Conservation (phyloP, 2,329 filamentous ascomycete genomes). For the Fusarium hainanense region DNA sequence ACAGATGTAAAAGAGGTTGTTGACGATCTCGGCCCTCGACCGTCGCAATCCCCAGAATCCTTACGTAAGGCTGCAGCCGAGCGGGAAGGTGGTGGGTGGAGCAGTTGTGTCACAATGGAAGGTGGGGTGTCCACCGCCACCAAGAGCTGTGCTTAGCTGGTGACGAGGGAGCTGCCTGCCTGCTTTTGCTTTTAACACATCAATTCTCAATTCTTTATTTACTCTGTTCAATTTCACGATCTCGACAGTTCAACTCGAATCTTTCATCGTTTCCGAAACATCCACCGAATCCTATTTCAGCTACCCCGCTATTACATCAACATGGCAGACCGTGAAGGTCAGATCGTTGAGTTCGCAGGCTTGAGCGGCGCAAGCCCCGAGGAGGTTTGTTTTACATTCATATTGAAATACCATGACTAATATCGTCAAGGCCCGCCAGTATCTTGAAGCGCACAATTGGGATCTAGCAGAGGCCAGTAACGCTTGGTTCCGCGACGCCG, state of each 20-base stretch:
- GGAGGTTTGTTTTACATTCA: slow-evolving; percentile 34
- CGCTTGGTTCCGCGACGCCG: slow-evolving; percentile 66
- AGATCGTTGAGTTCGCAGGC: slow-evolving; percentile 46
- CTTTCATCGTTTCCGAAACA: no score
- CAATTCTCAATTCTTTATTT: not conserved
- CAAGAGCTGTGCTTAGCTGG: slow-evolving; percentile 45
- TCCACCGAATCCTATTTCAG: not conserved
- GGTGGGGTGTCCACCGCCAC: slow-evolving; percentile 43
- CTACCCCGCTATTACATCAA: slow-evolving; percentile 41
- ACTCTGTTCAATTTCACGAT: not conserved
- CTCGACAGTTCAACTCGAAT: no score
- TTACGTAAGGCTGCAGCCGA: slow-evolving; percentile 43
- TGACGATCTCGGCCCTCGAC: slow-evolving; percentile 35
- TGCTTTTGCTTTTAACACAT: slow-evolving; percentile 14
- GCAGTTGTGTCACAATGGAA: slow-evolving; percentile 37
- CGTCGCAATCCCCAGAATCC: slow-evolving; percentile 33
- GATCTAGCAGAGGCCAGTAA: slow-evolving; percentile 71
- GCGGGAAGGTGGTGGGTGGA: slow-evolving; percentile 42
- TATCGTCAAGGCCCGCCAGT: slow-evolving; percentile 69
- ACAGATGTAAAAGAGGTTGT: slow-evolving; percentile 35
- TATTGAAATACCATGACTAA: not conserved
- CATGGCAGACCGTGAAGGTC: slow-evolving; percentile 48
- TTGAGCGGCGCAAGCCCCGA: slow-evolving; percentile 46
- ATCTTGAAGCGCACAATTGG: slow-evolving; percentile 74
- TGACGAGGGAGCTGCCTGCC: slow-evolving; percentile 47